Conservation (phyloP, 306 rosid species). For the Astragalus membranaceus region DNA sequence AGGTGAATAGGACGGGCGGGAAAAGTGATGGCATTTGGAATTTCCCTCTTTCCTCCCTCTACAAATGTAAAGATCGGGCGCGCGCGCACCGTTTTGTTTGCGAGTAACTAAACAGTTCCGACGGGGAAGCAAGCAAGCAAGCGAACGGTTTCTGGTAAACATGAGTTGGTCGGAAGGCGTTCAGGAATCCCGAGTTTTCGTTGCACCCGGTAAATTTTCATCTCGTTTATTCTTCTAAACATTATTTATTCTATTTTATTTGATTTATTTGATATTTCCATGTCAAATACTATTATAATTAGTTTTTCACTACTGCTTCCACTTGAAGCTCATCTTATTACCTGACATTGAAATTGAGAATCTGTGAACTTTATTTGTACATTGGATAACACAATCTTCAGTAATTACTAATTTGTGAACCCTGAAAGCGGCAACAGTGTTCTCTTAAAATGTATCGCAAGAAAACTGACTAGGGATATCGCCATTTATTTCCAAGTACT, state of each 20-base stretch:
- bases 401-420: no score
- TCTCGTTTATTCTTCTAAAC: background rate
- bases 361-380: background rate
- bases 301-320: background rate
- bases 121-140: background rate
- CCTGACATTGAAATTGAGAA: no score
- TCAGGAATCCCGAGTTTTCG: constrained; percentile 64
- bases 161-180: constrained; percentile 65
- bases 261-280: background rate
- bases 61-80: background rate
- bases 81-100: background rate
- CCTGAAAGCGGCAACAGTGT: no score
- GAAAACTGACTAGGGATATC: no score
- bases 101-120: background rate
- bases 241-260: background rate
- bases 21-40: no score
- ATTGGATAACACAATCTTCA: background rate
- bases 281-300: background rate
- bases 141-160: background rate
- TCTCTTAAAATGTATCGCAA: no score
- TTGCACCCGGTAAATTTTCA: constrained; percentile 51
- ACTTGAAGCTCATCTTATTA: no score
- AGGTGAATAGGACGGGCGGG: no score
- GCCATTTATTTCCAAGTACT: no score
- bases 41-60: no score